Base-by-base conservation (phyloP, 768 basidiomycete species). In the Austroboletus festivus region DNA sequence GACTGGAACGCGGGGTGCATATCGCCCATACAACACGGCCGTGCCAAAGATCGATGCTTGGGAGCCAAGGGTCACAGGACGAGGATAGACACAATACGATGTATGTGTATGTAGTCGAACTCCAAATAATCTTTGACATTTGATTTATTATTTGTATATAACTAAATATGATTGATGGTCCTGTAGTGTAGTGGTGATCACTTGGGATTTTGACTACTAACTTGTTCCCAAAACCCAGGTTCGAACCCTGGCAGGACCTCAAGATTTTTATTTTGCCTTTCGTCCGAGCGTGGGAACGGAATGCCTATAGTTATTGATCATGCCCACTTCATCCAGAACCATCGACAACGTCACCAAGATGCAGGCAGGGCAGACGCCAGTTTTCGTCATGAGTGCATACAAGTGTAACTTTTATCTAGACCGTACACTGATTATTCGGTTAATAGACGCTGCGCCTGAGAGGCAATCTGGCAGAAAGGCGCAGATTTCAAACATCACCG, bases 401-500 rank as follows among this genome's bases (percentile, higher is more conserved):
- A 1, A 0, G 12, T 12, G 12, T 28, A 12, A 10, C 5, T 9
- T 38, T 16, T n/a, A 5, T 37, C 3, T 41, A 8, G 31, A 34
- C 23, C n/a, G 18, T 31, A 22, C 33, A n/a, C 44, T 50, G 22
- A 42, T 46, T 16, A 44, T 22, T 34, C 21, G 3, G 22, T 33
- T 40, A 42, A 8, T 57, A 96, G 93, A 96, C 76, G 82, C 93
- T 46, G 91, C 88, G 58, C 94, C 94, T 20, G 92, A 96, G 71
- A 79, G 94, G 68, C 91, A 93, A 69, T 85, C 89, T 20, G 94
- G 94, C 40, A 79, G 93, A 56, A 97, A 95, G 72, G 95, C 95
- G 0, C 94, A 96, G 73, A 85, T 89, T 51, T 93, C 92, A 31
- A 97, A 98, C 67, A 97, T 97, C 71, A 93, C 89, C 1, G 93